phyloP scores from a whole-genome alignment of 2,329 filamentous ascomycete species.

The Nannizziopsis arthrosporioides region DNA sequence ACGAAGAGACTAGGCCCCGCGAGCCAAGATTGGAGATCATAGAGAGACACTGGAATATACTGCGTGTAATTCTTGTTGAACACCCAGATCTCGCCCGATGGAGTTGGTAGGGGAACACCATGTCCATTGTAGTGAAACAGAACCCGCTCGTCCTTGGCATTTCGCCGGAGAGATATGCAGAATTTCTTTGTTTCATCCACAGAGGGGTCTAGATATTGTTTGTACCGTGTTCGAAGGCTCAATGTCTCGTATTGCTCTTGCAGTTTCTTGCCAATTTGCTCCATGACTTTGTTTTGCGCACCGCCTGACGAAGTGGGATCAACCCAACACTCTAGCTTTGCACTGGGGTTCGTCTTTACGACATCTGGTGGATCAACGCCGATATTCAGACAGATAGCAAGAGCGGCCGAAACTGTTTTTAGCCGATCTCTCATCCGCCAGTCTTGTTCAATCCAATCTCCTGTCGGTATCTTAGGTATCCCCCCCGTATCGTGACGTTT shows the following conservation, averaged over 20 bases:
- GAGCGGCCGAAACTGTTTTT: conserved; percentile 90
- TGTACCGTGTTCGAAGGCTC: conserved; percentile 90
- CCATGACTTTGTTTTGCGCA: conserved; percentile 66
- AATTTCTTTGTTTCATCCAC: conserved; percentile 97
- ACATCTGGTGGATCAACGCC: conserved; percentile 96
- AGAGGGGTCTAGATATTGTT: conserved; percentile 90
- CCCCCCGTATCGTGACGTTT: conserved; percentile 93
- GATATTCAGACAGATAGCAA: conserved; percentile 92
- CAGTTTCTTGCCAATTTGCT: conserved; percentile 90
- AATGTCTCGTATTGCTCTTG: conserved; percentile 94
- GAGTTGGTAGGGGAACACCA: conserved; percentile 87
- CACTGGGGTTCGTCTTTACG: conserved; percentile 84
- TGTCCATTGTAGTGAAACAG: conserved; percentile 99
- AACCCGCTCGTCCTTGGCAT: conserved; percentile 90
- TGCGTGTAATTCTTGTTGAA: conserved; percentile 99
- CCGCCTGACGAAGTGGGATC: conserved; percentile 73
- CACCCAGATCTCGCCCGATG: conserved; percentile 96
- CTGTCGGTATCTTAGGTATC: conserved; percentile 55
- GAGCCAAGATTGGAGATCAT: conserved; percentile 90
- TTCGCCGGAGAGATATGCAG: conserved; percentile 75
- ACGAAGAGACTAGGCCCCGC: conserved; percentile 93
- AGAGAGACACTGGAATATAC: conserved; percentile 92
- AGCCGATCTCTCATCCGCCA: conserved; percentile 95
- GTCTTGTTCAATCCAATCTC: conserved; percentile 58
- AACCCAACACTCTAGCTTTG: conserved; percentile 92